phyloP scores from a whole-genome alignment of 495 filamentous ascomycete genomes.

The Penicillium pulvis region DNA sequence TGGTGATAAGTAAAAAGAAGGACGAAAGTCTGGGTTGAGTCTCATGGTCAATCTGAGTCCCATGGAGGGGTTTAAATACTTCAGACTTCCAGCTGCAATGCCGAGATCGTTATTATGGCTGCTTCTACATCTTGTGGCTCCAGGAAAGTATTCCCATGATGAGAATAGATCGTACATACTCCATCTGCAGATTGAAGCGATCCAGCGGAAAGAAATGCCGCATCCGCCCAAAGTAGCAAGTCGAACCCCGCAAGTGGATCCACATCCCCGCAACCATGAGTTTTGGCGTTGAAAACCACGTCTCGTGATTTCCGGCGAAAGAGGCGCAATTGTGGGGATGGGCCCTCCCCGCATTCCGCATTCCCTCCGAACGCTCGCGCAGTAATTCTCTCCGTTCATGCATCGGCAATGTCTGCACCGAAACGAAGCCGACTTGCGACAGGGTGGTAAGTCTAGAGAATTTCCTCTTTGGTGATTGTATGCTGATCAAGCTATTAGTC shows the following conservation, averaged over 20 bases:
- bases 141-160: conserved; percentile 11
- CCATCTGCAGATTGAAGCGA: background rate
- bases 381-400: conserved; percentile 19
- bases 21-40: background rate
- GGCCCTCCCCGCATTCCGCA: background rate
- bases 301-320: background rate
- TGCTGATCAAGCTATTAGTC: conserved; percentile 16
- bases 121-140: background rate
- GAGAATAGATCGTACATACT: background rate
- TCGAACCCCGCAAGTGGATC: background rate
- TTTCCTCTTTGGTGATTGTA: background rate
- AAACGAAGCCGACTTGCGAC: conserved; percentile 15
- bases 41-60: background rate
- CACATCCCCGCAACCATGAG: background rate
- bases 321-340: conserved; percentile 8
- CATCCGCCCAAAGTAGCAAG: conserved; percentile 11
- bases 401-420: background rate
- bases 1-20: background rate
- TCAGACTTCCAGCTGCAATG: background rate
- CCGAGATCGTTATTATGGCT: background rate
- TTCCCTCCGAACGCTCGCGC: background rate
- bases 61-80: conserved; percentile 16
- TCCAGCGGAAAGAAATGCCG: conserved; percentile 27
- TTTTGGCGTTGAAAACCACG: no score
- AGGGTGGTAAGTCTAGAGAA: conserved; percentile 16